Conservation (phyloP, 2,329 filamentous ascomycete genomes). For the Trichoderma afroharzianum region DNA sequence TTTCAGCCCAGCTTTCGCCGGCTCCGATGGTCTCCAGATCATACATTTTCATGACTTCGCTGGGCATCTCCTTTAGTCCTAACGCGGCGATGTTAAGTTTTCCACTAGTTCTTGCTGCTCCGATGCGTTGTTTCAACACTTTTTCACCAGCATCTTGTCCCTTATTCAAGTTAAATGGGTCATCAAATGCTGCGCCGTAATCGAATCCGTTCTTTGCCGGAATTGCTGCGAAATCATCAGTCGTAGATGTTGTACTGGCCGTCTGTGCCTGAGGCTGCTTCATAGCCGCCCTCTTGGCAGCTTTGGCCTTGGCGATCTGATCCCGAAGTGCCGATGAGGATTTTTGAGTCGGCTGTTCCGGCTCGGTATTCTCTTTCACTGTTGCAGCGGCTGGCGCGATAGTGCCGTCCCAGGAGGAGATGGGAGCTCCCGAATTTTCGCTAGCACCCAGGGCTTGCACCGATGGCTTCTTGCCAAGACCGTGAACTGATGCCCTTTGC, state of each 20-base stretch:
- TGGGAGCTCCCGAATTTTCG: constrained; percentile 3
- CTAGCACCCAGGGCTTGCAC: constrained; percentile 36
- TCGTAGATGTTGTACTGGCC: background rate
- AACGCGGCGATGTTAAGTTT: constrained; percentile 85
- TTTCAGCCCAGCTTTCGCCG: constrained; percentile 78
- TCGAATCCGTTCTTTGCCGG: constrained; percentile 42
- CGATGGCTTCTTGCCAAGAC: constrained; percentile 54
- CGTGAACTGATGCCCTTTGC: constrained; percentile 50
- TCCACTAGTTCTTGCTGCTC: constrained; percentile 70
- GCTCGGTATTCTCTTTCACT: background rate
- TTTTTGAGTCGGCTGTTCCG: constrained; percentile 42
- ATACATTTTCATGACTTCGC: constrained; percentile 88
- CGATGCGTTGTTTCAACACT: constrained; percentile 69
- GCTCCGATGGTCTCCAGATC: constrained; percentile 65
- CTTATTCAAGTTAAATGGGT: constrained; percentile 68
- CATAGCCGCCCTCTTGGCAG: constrained; percentile 61
- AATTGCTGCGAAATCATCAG: constrained; percentile 36
- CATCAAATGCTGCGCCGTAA: constrained; percentile 51
- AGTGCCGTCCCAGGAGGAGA: constrained; percentile 30
- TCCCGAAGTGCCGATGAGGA: constrained; percentile 81
- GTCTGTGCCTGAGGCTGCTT: constrained; percentile 30
- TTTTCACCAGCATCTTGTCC: constrained; percentile 59
- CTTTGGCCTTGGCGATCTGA: constrained; percentile 89
- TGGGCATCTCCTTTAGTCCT: constrained; percentile 72
- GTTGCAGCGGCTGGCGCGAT: constrained; percentile 26